Base-by-base conservation (phyloP, 2,329 filamentous ascomycete species). In the Fusarium burgessii region DNA sequence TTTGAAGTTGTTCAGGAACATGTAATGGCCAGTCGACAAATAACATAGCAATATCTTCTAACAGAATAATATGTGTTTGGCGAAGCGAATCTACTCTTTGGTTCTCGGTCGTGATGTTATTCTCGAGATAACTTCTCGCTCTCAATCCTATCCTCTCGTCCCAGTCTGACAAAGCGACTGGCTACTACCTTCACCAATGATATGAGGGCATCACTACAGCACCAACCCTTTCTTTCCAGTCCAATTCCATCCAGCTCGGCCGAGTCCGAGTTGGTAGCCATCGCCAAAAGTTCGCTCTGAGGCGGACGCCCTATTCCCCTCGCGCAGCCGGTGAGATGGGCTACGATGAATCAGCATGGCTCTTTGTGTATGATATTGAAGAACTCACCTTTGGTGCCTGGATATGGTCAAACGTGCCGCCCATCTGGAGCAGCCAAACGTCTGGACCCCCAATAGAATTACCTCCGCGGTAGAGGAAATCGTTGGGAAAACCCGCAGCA, bases 401-500 rank as follows among this genome's bases (percentile, higher is more conserved):
- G 17, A 89, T 83, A 70, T 89, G 85, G 73, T 90, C 86, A 57
- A 82, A 86, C 3, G 78, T 78, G 14, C 84, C 88, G 14, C 81
- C 86, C 78, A 85, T 83, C 50, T 74, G 75, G 32, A 86, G 66
- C 20, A 88, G 72, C 78, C 80, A 83, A 18, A 86, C 81, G 12
- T 87, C 78, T 43, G 81, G 79, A 1, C 78, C 77, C 35, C 83
- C 77, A 7, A 80, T 77, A 2, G 82, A 79, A 12, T 80, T 73
- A 25, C 80, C 78, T 6, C 76, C 70, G 4, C 80, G 80, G 77
- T 83, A 86, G 6, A 92, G 77, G 72, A 93, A 88, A 76, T 82
- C 88, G 66, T 84, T 81, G 0, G 92, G 92, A 79, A 93, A 94
- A 1, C 91, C 91, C 41, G 88, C 75, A 52, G 93, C 88, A 69